Evolutionary conservation across 345 rosid species (phyloP).

Genomic region (Populus tremula): DNA sequence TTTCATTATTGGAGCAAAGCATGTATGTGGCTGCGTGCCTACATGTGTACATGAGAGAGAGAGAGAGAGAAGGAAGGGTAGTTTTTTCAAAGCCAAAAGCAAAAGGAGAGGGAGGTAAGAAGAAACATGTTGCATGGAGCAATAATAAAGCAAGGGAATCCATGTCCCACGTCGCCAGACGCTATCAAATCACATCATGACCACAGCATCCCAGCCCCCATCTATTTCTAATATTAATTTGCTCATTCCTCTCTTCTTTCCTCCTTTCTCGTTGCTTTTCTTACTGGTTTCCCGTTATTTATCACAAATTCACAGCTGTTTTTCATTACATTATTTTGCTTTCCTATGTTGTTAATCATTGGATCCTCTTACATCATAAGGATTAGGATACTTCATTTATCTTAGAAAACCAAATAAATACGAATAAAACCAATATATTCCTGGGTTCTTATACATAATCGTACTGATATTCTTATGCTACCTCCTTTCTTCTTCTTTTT

Average conservation of each 20-base stretch:
- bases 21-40: neutral
- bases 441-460: neutral
- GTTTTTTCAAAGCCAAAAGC: conserved; percentile 15
- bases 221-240: neutral
- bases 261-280: neutral
- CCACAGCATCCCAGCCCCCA: neutral
- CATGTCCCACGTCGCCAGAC: conserved; percentile 8
- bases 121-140: neutral
- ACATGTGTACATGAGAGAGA: neutral
- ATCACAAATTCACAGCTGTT: conserved; percentile 9
- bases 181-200: conserved; percentile 26
- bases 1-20: neutral
- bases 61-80: neutral
- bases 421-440: neutral
- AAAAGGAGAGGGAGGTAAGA: conserved; percentile 8
- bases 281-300: neutral
- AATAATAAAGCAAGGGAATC: conserved; percentile 11
- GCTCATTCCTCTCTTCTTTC: too few species aligned
- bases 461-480: neutral
- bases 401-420: neutral
- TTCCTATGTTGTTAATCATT: conserved; percentile 9
- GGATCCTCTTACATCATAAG: neutral
- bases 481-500: neutral
- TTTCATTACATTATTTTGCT: neutral
- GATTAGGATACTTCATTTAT: neutral